Conservation (phyloP, 202 grass and related monocot species). For the Hordeum pubiflorum region DNA sequence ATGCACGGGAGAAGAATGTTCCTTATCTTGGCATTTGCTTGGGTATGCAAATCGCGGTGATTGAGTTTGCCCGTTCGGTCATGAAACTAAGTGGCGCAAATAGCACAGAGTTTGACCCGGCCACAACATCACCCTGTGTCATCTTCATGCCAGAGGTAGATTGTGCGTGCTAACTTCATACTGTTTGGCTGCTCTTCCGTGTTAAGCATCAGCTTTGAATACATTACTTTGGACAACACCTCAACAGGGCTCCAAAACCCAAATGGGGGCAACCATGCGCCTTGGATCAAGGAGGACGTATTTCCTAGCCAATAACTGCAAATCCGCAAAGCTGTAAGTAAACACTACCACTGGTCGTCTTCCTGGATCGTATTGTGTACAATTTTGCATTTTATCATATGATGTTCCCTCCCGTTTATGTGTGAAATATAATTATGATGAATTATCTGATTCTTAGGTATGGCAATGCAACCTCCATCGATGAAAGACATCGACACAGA, state of each 20-base stretch:
- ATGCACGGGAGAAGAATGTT: conserved; percentile 78
- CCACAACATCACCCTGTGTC: conserved; percentile 65
- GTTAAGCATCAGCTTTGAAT: conserved; percentile 20
- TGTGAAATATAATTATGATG: no score
- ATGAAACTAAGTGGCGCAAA: conserved; percentile 78
- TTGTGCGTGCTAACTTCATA: neutral
- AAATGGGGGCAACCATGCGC: conserved; percentile 92
- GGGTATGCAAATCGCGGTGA: conserved; percentile 94
- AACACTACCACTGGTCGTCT: neutral
- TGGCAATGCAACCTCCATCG: conserved; percentile 47
- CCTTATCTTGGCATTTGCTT: conserved; percentile 96
- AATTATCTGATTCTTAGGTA: conserved; percentile 46
- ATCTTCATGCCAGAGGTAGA: conserved; percentile 97
- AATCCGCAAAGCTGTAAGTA: conserved; percentile 80
- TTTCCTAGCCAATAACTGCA: conserved; percentile 52
- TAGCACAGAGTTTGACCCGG: conserved; percentile 85
- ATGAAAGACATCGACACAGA: conserved; percentile 92
- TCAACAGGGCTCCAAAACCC: conserved; percentile 74
- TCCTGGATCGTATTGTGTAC: neutral
- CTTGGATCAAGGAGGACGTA: conserved; percentile 91
- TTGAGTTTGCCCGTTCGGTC: conserved; percentile 78
- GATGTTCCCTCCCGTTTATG: no score
- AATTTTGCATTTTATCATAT: neutral
- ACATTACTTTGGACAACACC: conserved; percentile 24
- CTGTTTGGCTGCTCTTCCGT: neutral